Percentiles rank a stretch among this genome's conserved stretches.
Evolutionary conservation across 352 stramenopile species (phyloP).

Genomic region (Phytophthora citrophthora): DNA sequence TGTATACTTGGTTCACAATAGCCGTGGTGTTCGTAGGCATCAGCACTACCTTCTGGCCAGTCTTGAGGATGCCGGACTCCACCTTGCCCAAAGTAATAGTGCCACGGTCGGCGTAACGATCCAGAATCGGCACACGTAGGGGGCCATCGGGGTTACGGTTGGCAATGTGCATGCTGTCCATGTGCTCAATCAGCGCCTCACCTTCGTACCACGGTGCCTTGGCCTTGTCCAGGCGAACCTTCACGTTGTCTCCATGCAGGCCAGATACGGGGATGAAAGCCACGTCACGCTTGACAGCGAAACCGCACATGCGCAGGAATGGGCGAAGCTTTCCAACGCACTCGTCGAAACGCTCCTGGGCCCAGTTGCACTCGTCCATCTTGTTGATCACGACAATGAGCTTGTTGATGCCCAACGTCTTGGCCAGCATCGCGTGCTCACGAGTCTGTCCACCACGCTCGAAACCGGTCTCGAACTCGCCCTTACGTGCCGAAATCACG

Average conservation of each 20-base stretch:
- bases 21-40: conserved; percentile 92
- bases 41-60: conserved; percentile 94
- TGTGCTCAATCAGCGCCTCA: conserved; percentile 92
- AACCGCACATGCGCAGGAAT: conserved; percentile 95
- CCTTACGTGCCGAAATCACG: conserved; percentile 95
- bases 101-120: conserved; percentile 97
- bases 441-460: conserved; percentile 98
- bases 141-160: conserved; percentile 91
- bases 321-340: conserved; percentile 96
- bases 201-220: conserved; percentile 95
- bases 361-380: conserved; percentile 99
- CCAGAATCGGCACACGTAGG: conserved; percentile 96
- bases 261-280: conserved; percentile 98
- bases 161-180: conserved; percentile 94
- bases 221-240: conserved; percentile 79
- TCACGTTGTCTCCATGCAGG: conserved; percentile 96
- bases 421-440: conserved; percentile 98
- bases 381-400: conserved; percentile 99
- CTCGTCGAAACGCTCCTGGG: conserved; percentile 89
- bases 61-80: conserved; percentile 93
- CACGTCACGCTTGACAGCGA: conserved; percentile 98
- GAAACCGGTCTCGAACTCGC: conserved; percentile 99
- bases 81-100: conserved; percentile 98
- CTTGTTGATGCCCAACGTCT: conserved; percentile 98
- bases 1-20: conserved; percentile 84